phyloP scores from a whole-genome alignment of 306 rosid species.

The Corylus heterophylla region DNA sequence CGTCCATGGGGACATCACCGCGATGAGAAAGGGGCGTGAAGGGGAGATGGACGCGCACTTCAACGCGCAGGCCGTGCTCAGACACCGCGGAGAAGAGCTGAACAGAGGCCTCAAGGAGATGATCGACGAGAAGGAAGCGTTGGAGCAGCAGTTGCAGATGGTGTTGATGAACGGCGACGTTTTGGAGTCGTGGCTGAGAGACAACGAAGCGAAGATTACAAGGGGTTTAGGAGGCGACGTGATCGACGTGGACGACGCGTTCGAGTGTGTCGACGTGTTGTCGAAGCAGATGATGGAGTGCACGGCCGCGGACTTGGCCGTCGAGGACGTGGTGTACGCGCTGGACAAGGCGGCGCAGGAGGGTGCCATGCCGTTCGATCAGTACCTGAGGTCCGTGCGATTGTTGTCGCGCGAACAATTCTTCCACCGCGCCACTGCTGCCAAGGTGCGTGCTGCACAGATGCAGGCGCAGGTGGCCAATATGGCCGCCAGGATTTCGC shows the following conservation, averaged over 20 bases:
- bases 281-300: slow-evolving; percentile 85
- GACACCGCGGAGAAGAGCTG: slow-evolving; percentile 63
- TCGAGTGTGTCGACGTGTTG: slow-evolving; percentile 63
- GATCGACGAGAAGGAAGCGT: slow-evolving; percentile 77
- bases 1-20: slow-evolving; percentile 54
- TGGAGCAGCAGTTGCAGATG: slow-evolving; percentile 93
- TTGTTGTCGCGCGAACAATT: slow-evolving; percentile 83
- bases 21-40: slow-evolving; percentile 63
- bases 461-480: slow-evolving; percentile 89
- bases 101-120: slow-evolving; percentile 64
- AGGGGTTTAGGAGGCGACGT: slow-evolving; percentile 29
- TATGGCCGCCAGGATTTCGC: slow-evolving; percentile 73
- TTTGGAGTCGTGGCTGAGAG: slow-evolving; percentile 76
- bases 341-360: slow-evolving; percentile 83
- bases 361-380: slow-evolving; percentile 73
- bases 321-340: slow-evolving; percentile 77
- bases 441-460: slow-evolving; percentile 83
- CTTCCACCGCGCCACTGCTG: slow-evolving; percentile 65
- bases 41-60: slow-evolving; percentile 77
- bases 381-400: slow-evolving; percentile 84
- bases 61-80: slow-evolving; percentile 56
- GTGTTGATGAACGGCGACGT: slow-evolving; percentile 81
- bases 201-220: slow-evolving; percentile 58
- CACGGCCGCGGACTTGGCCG: slow-evolving; percentile 79
- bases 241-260: slow-evolving; percentile 52